These are phyloP conservation scores for Mycena albidolilacea DNA, from an alignment of 768 basidiomycete species.

Conservation along the genomic window DNA sequence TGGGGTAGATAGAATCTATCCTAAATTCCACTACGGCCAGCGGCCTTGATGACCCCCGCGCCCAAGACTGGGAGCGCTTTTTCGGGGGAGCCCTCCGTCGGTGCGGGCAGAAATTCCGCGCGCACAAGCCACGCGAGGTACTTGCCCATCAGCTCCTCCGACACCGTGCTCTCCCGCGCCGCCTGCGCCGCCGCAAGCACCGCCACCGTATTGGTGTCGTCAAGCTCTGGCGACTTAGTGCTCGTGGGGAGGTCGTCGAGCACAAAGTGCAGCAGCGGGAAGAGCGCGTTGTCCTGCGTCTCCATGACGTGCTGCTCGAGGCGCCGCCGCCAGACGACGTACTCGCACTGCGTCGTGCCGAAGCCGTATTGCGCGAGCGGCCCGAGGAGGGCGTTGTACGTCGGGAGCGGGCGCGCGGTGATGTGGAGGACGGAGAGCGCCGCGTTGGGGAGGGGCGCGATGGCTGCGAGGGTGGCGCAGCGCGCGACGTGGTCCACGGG, in stretches of 20 bases:
- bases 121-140: conserved; percentile 95
- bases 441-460: conserved; percentile 67
- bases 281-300: conserved; percentile 95
- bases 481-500: conserved; percentile 97
- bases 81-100: conserved; percentile 54
- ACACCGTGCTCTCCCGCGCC: conserved; percentile 71
- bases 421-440: conserved; percentile 82
- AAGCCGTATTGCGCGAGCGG: conserved; percentile 87
- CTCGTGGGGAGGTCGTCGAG: conserved; percentile 97
- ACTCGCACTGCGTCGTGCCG: conserved; percentile 83
- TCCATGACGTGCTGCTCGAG: conserved; percentile 97
- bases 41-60: conserved; percentile 66
- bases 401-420: conserved; percentile 87
- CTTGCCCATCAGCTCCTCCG: conserved; percentile 81
- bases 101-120: conserved; percentile 83
- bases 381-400: conserved; percentile 89
- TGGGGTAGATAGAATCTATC: conserved; percentile 29
- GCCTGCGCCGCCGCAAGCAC: conserved; percentile 67
- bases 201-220: conserved; percentile 86
- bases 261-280: conserved; percentile 97
- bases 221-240: conserved; percentile 93
- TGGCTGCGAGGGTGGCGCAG: conserved; percentile 80
- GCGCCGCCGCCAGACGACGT: conserved; percentile 91
- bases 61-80: conserved; percentile 67
- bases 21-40: conserved; percentile 75